Conservation (phyloP, 345 rosid species). For the Kandelia obovata region DNA sequence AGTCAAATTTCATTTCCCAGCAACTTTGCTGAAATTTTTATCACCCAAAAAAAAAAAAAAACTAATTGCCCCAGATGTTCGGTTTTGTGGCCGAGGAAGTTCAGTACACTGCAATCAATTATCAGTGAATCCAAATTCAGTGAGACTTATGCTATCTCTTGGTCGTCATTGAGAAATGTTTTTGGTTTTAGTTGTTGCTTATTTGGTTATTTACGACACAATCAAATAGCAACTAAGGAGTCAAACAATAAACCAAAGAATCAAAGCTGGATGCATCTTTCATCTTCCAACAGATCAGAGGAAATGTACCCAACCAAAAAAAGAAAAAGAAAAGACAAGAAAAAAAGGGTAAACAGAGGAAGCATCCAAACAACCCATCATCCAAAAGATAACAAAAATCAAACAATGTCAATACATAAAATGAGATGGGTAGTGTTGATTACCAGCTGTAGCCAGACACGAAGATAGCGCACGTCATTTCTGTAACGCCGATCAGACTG, state of each 20-base stretch:
- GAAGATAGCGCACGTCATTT: constrained; percentile 78
- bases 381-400: constrained; percentile 1
- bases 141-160: no score
- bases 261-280: no score
- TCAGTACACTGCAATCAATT: neutral
- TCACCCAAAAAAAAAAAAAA: no score
- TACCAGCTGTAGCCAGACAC: constrained; percentile 94
- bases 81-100: neutral
- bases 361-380: neutral
- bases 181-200: neutral
- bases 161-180: neutral
- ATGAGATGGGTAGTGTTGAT: neutral
- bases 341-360: neutral
- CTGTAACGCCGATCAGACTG: constrained; percentile 68
- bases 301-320: no score
- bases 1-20: neutral
- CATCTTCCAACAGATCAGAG: no score
- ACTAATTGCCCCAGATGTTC: neutral
- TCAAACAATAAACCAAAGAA: constrained; percentile 1
- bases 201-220: neutral
- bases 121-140: no score
- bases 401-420: neutral
- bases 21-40: no score
- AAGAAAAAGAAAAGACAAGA: no score
- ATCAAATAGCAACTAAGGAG: neutral